Evolutionary conservation across 805 yeast species (phyloP).

Genomic region (Wickerhamiella lipophila): DNA sequence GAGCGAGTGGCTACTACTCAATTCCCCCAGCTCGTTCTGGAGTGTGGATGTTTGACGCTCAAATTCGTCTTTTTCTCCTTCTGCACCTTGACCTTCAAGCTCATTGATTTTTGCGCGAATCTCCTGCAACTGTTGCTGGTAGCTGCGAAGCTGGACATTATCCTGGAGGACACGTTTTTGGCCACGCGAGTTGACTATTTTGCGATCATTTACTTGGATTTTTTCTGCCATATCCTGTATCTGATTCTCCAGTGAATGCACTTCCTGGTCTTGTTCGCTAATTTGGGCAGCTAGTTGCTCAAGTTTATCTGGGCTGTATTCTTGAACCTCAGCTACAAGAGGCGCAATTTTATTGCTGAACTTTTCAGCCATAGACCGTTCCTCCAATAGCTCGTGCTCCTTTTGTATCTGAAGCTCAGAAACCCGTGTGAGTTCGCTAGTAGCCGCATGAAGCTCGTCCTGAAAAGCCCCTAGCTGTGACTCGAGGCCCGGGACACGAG

Average conservation of each 20-base stretch:
- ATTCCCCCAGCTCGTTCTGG: slow-evolving; percentile 36
- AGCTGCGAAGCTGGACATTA: slow-evolving; percentile 45
- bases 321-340: background rate
- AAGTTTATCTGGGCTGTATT: background rate
- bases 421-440: background rate
- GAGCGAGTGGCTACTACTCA: slow-evolving; percentile 58
- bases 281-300: slow-evolving; percentile 8
- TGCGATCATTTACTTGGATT: slow-evolving; percentile 9
- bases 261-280: background rate
- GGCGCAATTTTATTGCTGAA: slow-evolving; percentile 8
- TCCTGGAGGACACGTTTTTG: slow-evolving; percentile 52
- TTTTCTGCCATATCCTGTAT: slow-evolving; percentile 22
- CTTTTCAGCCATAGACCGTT: background rate
- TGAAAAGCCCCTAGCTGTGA: background rate
- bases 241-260: slow-evolving; percentile 9
- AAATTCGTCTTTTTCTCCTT: slow-evolving; percentile 45
- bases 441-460: background rate
- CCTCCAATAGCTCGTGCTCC: background rate
- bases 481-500: background rate
- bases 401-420: background rate
- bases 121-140: slow-evolving; percentile 31
- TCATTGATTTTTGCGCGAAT: slow-evolving; percentile 33
- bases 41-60: slow-evolving; percentile 44
- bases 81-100: slow-evolving; percentile 47
- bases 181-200: slow-evolving; percentile 37